Base-by-base conservation (phyloP, 2,329 filamentous ascomycete genomes). In the Huntiella abstrusa region DNA sequence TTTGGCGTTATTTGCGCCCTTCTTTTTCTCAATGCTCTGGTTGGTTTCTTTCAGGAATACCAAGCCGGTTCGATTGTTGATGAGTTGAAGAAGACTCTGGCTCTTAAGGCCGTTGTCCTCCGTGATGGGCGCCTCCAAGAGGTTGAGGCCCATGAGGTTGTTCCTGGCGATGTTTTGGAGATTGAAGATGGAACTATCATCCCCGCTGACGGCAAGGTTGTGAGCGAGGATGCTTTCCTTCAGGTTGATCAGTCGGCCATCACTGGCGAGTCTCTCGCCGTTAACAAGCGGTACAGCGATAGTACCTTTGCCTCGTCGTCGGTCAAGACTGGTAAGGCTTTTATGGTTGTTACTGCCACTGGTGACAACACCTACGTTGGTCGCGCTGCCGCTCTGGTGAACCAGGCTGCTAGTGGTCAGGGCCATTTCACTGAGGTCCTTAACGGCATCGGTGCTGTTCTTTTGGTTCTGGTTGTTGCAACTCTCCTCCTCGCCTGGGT, bases 341-440 rank as follows among this genome's bases (percentile, higher is more conserved):
- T 84, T 60, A 70, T 91, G 58, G 72, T 93, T 53, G 74, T 91
- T 54, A 86, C 82, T 49, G 73, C 81, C 55, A 92, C 82, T 55
- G 85, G 85, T 69, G 84, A 93, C 66, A 81, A 80, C 65, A 92
- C 85, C 52, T 92, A 86, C 62, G 84, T 93, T 58, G 85, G 85
- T 66, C 82, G 83, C 57, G 83, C 84, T 55, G 85, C 86, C 57
- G 83, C 84, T 51, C 75, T 93, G 39, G 85, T 92, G 56, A 84
- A 77, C 59, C 75, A 79, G 58, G 83, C 84, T 49, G 73, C 77
- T 48, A 66, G 71, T 53, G 81, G 17, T 4, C 17, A 19, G 17
- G 17, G 17, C 17, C 17, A 19, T 19, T 19, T 19, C 17, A 19
- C 17, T 51, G 81, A 88, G 64, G 84, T 93, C 11, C 72, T 93